These are phyloP conservation scores for Leccinellum luteum DNA, from an alignment of 768 basidiomycete species.

Conservation along the genomic window DNA sequence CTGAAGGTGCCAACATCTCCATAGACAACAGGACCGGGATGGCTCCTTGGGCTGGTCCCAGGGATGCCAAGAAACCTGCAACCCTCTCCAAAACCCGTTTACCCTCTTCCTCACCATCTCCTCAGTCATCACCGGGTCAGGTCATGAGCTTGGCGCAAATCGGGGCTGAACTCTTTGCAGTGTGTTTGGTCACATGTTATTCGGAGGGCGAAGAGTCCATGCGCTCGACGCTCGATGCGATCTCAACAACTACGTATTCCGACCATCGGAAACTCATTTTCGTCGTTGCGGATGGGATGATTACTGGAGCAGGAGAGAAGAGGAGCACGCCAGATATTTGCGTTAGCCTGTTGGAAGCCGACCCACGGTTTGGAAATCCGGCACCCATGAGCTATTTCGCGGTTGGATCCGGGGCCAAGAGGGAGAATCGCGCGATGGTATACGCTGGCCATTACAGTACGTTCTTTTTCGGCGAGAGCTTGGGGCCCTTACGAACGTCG, in stretches of 20 bases:
- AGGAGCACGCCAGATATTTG: constrained; percentile 95
- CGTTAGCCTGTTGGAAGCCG: constrained; percentile 86
- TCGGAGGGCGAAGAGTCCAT: constrained; percentile 95
- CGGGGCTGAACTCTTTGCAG: constrained; percentile 91
- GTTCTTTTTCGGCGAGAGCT: constrained; percentile 31
- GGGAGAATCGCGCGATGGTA: constrained; percentile 93
- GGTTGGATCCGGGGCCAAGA: constrained; percentile 86
- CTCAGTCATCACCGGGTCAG: constrained; percentile 39
- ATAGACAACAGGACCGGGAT: constrained; percentile 88
- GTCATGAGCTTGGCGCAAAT: constrained; percentile 84
- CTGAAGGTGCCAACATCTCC: constrained; percentile 93
- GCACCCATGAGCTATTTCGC: constrained; percentile 91
- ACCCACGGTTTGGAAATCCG: constrained; percentile 94
- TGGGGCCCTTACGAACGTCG: constrained; percentile 3
- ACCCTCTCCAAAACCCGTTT: constrained; percentile 40
- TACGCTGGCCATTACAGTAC: constrained; percentile 99
- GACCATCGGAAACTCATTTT: constrained; percentile 91
- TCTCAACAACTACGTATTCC: constrained; percentile 87
- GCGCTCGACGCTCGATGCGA: constrained; percentile 88
- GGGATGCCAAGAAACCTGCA: constrained; percentile 48
- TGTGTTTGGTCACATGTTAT: constrained; percentile 97
- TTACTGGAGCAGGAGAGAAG: constrained; percentile 96
- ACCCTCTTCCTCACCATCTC: constrained; percentile 45
- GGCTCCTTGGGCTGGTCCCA: constrained; percentile 84
- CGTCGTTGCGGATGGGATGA: constrained; percentile 97